A percentile compares a stretch with the other conserved stretches of the same genome.
Evolutionary conservation across 1,284 basidiomycete species (phyloP).

Genomic region (Porogramme epimiltina): DNA sequence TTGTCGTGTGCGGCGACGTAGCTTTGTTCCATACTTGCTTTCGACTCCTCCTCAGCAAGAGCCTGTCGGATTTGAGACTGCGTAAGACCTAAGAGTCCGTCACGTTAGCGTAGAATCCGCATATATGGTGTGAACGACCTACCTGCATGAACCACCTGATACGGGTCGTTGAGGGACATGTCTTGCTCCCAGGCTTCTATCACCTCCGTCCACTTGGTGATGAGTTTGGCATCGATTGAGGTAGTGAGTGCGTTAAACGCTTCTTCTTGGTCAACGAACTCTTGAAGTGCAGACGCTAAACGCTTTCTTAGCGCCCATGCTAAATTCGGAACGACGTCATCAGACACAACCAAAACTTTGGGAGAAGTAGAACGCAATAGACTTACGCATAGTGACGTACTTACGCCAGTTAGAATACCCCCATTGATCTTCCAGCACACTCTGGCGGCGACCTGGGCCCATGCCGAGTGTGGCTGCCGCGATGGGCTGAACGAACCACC

Average conservation of each 20-base stretch:
- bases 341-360: not conserved
- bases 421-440: constrained; percentile 31
- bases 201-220: not conserved
- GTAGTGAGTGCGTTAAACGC: not conserved
- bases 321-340: not conserved
- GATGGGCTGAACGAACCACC: constrained; percentile 17
- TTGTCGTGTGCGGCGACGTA: constrained; percentile 3
- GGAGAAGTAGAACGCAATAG: not conserved
- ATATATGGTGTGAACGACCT: not conserved
- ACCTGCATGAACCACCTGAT: not conserved
- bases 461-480: constrained; percentile 28
- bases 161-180: constrained; percentile 2
- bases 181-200: constrained; percentile 11
- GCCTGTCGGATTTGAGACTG: not conserved
- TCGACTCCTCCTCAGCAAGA: constrained; percentile 2
- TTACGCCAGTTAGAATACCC: constrained; percentile 32
- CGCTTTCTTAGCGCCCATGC: not conserved
- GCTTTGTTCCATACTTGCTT: not conserved
- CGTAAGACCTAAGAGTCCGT: constrained; percentile 1
- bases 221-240: not conserved
- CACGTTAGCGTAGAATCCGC: not conserved
- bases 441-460: constrained; percentile 26
- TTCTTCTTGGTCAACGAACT: not conserved
- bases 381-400: constrained; percentile 6
- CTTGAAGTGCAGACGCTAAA: not conserved